These are phyloP conservation scores for Cutaneotrichosporon sp. DNA, from an alignment of 1,284 basidiomycete genomes.

Conservation along the genomic window DNA sequence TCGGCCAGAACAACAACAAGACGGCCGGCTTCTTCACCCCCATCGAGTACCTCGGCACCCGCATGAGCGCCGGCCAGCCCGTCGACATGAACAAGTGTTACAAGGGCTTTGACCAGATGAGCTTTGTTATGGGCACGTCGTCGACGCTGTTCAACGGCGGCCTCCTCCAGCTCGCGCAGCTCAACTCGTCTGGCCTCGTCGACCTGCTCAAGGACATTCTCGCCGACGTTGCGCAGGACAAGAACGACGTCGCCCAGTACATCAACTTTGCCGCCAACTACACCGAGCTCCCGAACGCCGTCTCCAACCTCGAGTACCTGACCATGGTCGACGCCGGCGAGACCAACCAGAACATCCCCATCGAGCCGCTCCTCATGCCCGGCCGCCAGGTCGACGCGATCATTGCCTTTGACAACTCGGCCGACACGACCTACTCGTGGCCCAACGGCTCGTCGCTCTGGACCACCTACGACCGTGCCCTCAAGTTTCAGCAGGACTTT, in stretches of 20 bases:
- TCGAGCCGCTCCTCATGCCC: constrained; percentile 58
- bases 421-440: constrained; percentile 57
- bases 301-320: constrained; percentile 42
- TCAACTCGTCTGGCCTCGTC: constrained; percentile 45
- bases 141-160: constrained; percentile 50
- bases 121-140: constrained; percentile 55
- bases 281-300: constrained; percentile 49
- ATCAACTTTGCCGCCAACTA: constrained; percentile 45
- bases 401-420: constrained; percentile 59
- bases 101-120: constrained; percentile 53
- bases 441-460: constrained; percentile 58
- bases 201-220: constrained; percentile 42
- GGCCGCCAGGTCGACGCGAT: constrained; percentile 58
- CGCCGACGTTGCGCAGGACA: constrained; percentile 37
- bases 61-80: constrained; percentile 42
- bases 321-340: constrained; percentile 58
- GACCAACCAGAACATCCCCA: constrained; percentile 57
- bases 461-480: constrained; percentile 42
- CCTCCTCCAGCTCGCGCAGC: constrained; percentile 28
- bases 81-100: constrained; percentile 42
- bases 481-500: constrained; percentile 31
- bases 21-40: constrained; percentile 50
- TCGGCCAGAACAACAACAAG: constrained; percentile 35
- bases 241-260: constrained; percentile 55
- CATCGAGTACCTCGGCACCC: constrained; percentile 50